These are phyloP conservation scores for Botrytis elliptica DNA, from an alignment of 2,329 filamentous ascomycete species.

Conservation along the genomic window DNA sequence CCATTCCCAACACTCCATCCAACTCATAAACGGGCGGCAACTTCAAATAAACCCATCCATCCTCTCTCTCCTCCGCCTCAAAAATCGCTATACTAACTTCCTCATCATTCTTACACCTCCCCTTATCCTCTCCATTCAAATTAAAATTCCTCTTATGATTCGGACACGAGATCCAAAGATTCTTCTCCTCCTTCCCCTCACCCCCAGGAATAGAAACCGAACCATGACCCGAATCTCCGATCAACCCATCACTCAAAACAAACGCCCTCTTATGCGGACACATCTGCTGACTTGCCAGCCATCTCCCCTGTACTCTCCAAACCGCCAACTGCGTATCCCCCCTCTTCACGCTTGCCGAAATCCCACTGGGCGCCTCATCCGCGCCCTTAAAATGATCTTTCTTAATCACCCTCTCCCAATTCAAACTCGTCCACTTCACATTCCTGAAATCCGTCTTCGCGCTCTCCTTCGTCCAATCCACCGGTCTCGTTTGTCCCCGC, in stretches of 20 bases:
- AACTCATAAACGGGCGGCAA: constrained; percentile 79
- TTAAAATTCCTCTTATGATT: constrained; percentile 90
- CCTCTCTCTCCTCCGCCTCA: constrained; percentile 68
- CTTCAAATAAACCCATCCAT: constrained; percentile 77
- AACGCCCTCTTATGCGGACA: constrained; percentile 91
- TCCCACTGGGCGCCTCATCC: constrained; percentile 65
- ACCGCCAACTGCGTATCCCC: constrained; percentile 87
- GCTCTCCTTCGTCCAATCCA: constrained; percentile 71
- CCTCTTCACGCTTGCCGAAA: constrained; percentile 75
- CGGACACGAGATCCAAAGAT: constrained; percentile 84
- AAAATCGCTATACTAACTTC: constrained; percentile 81
- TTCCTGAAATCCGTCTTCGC: constrained; percentile 70
- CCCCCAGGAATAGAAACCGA: background rate
- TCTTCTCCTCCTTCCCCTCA: constrained; percentile 41
- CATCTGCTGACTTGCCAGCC: constrained; percentile 90
- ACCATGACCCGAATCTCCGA: constrained; percentile 51
- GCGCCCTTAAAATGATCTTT: constrained; percentile 65
- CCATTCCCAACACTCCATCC: constrained; percentile 74
- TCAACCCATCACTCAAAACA: constrained; percentile 79
- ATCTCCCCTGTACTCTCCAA: constrained; percentile 77
- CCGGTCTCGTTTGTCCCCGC: constrained; percentile 67
- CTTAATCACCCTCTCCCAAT: constrained; percentile 79
- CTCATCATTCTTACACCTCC: constrained; percentile 72
- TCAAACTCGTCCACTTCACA: constrained; percentile 61
- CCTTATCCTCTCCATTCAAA: constrained; percentile 62